phyloP scores from a whole-genome alignment of 1,139 yeast genomes.

The Yamadazyma sp. region DNA sequence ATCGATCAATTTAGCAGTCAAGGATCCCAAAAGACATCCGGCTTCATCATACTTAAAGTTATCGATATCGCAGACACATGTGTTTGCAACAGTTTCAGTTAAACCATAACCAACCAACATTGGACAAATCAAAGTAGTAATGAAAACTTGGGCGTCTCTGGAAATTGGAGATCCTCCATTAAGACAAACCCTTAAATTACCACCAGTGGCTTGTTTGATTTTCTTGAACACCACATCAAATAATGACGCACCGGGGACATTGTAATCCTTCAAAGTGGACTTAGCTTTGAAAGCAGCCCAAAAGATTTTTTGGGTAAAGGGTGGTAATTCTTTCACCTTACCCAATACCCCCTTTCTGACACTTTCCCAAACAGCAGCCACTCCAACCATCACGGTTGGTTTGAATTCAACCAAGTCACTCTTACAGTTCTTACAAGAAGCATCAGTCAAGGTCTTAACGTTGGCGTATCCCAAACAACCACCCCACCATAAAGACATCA shows the following conservation, averaged over 20 bases:
- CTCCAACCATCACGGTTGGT: slow-evolving; percentile 97
- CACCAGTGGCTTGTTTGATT: slow-evolving; percentile 95
- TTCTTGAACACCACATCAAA: slow-evolving; percentile 75
- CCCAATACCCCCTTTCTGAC: slow-evolving; percentile 88
- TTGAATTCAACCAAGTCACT: slow-evolving; percentile 86
- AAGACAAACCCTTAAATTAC: slow-evolving; percentile 66
- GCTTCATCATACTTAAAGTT: slow-evolving; percentile 71
- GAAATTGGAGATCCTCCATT: slow-evolving; percentile 97
- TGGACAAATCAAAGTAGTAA: slow-evolving; percentile 77
- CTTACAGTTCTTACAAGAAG: slow-evolving; percentile 76
- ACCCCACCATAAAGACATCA: slow-evolving; percentile 85
- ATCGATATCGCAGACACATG: slow-evolving; percentile 65
- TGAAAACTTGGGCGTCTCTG: slow-evolving; percentile 79
- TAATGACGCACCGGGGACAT: slow-evolving; percentile 70
- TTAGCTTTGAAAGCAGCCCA: slow-evolving; percentile 89
- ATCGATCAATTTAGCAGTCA: slow-evolving; percentile 87
- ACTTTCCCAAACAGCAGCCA: slow-evolving; percentile 98
- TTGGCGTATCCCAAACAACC: slow-evolving; percentile 85
- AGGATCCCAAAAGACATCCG: slow-evolving; percentile 80
- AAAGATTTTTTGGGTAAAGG: slow-evolving; percentile 72
- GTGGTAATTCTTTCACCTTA: slow-evolving; percentile 69
- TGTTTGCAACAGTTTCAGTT: slow-evolving; percentile 94
- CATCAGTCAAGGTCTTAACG: slow-evolving; percentile 86
- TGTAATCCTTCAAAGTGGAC: slow-evolving; percentile 55
- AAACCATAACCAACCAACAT: slow-evolving; percentile 95